A percentile compares a stretch with the other conserved stretches of the same genome.
Conservation (phyloP, 148 eudicot species). For the Arctostaphylos glauca region DNA sequence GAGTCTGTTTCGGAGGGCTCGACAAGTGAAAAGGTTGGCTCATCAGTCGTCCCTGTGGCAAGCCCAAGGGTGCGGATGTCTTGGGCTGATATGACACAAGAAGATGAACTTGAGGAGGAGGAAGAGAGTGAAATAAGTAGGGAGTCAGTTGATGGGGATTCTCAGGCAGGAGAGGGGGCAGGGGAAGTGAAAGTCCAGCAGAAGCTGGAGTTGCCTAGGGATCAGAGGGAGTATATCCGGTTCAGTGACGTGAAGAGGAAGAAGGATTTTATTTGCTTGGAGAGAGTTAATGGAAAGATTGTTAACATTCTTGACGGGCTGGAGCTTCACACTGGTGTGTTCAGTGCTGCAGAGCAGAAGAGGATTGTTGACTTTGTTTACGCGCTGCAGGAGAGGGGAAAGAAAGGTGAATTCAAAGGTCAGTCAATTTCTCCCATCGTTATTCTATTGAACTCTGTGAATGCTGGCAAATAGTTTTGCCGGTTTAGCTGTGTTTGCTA, state of each 20-base stretch:
- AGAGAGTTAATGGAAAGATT: constrained; percentile 65
- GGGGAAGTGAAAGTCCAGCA: constrained; percentile 27
- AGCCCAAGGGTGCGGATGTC: constrained; percentile 49
- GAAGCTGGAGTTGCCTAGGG: constrained; percentile 59
- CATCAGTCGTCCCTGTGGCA: constrained; percentile 14
- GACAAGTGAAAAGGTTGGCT: constrained; percentile 23
- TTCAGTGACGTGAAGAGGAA: constrained; percentile 63
- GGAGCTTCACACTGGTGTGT: constrained; percentile 84
- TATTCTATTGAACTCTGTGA: background rate
- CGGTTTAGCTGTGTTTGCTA: background rate
- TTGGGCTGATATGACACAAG: constrained; percentile 95
- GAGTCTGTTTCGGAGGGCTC: constrained; percentile 30
- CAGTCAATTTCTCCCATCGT: constrained; percentile 9
- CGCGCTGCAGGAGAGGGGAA: constrained; percentile 63
- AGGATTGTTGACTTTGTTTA: constrained; percentile 69
- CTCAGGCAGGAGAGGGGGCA: constrained; percentile 27
- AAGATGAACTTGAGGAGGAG: constrained; percentile 73
- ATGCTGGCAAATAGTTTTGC: background rate
- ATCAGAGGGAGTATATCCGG: constrained; percentile 71
- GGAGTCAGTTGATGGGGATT: constrained; percentile 20
- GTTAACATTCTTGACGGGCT: constrained; percentile 80
- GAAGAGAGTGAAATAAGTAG: constrained; percentile 47
- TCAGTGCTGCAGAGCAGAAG: constrained; percentile 87
- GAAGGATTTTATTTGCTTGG: constrained; percentile 71
- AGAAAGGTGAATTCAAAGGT: constrained; percentile 78